Base-by-base conservation (phyloP, 768 basidiomycete species). In the Leccinum longicurvipes region DNA sequence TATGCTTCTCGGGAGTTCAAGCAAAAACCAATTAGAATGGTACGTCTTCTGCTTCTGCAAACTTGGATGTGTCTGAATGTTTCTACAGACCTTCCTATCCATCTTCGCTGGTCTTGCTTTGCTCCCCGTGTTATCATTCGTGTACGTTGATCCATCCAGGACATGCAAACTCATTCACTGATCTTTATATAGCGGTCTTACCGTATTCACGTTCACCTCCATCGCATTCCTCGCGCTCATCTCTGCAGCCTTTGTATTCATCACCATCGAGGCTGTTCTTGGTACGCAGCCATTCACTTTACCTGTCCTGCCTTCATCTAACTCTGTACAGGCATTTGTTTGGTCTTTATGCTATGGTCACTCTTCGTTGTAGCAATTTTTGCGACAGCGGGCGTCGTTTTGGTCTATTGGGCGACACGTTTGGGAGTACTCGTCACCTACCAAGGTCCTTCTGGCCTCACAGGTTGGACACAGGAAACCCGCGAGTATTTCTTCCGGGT, bases 71-170 rank as follows among this genome's bases (percentile, higher is more conserved):
- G 34, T 50, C 46, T 55, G 50, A 62, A 57, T 56, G 55, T 51
- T 49, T 23, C 44, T 19, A 31, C 57, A 80, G 79, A 76, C 73
- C 14, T 79, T 78, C 60, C 23, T 79, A 39, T 67, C 72, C 9
- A 67, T 76, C 55, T 77, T 79, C 44, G 64, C 64, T 23, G 46
- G 68, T 27, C 67, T 80, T 50, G 71, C 78, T 42, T 62, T 68
- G 31, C 63, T 71, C 17, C 72, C 72, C 1, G 10, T 71, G 36
- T 39, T 70, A 4, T 70, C 72, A 14, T 80, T 79, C 55, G 52
- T 76, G 79, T 80, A 53, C 34, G 78, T 63, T 11, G 27, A 23
- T 51, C 4, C 19, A n/a, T 47, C 21, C n/a, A 25, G 47, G 56
- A 67, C 64, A 14, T 46, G 9, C 42, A 36, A 32, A n/a, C 51